Conservation (phyloP, 306 rosid genomes). For the Argentina anserina region DNA sequence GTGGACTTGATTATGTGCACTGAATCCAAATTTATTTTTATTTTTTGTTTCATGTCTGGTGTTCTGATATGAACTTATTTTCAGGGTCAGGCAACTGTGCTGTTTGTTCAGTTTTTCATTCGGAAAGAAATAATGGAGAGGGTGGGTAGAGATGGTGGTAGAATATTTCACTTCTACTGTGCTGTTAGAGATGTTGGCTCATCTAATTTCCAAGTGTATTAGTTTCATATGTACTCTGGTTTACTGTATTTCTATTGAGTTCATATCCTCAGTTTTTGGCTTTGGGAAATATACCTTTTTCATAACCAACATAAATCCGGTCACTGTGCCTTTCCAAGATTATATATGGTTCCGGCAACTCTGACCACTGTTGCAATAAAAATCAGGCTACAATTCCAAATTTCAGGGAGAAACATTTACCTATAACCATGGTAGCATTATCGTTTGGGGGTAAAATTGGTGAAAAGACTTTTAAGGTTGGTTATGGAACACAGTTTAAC, state of each 20-base stretch:
- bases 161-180: background rate
- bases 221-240: slow-evolving; percentile 4
- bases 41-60: background rate
- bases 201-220: background rate
- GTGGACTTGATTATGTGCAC: background rate
- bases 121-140: background rate
- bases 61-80: background rate
- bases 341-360: no score
- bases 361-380: no score
- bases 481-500: no score
- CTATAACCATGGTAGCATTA: no score
- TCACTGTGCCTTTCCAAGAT: no score
- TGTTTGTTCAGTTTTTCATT: background rate
- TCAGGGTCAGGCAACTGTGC: background rate
- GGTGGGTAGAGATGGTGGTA: background rate
- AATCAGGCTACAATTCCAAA: no score
- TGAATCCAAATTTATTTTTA: background rate
- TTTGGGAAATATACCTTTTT: background rate
- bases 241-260: background rate
- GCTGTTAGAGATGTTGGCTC: background rate
- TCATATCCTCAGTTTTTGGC: background rate
- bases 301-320: background rate
- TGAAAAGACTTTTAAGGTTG: no score
- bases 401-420: no score
- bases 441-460: no score